Evolutionary conservation across 768 basidiomycete species (phyloP).

Genomic region (Podaxis sp.): DNA sequence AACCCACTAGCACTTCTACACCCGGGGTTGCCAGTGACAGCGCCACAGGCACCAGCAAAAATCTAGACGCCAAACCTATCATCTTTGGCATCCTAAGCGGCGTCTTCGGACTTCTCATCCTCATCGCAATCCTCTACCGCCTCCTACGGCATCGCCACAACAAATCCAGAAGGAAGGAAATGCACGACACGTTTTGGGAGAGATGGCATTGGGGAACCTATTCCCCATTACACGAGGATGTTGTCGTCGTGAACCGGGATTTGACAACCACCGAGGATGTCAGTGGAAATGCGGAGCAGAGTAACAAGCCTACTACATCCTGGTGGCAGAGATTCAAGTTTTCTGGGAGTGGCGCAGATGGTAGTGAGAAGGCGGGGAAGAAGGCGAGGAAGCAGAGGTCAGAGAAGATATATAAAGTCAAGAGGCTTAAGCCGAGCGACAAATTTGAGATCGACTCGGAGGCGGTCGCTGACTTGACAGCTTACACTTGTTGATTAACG

Average conservation of each 20-base stretch:
- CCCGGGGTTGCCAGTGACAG: background rate
- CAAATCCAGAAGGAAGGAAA: background rate
- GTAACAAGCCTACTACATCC: background rate
- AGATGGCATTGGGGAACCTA: constrained; percentile 2
- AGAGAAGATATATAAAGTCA: constrained; percentile 4
- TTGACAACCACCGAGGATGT: background rate
- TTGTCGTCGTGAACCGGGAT: background rate
- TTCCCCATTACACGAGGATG: background rate
- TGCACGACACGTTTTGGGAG: background rate
- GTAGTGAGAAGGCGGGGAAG: background rate
- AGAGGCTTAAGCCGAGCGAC: background rate
- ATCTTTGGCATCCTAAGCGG: background rate
- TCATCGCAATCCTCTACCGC: background rate
- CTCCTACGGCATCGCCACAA: background rate
- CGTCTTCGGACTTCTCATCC: background rate
- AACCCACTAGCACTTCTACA: background rate
- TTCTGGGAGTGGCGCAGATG: background rate
- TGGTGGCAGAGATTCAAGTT: background rate
- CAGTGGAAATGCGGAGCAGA: background rate
- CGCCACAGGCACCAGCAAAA: no score
- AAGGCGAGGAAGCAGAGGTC: background rate
- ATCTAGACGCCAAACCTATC: background rate
- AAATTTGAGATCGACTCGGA: constrained; percentile 7
- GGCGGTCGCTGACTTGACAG: background rate
- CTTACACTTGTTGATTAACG: background rate